A percentile compares a stretch with the other conserved stretches of the same genome.
These are phyloP conservation scores for Trichothecium roseum DNA, from an alignment of 2,329 filamentous ascomycete genomes.

Conservation along the genomic window DNA sequence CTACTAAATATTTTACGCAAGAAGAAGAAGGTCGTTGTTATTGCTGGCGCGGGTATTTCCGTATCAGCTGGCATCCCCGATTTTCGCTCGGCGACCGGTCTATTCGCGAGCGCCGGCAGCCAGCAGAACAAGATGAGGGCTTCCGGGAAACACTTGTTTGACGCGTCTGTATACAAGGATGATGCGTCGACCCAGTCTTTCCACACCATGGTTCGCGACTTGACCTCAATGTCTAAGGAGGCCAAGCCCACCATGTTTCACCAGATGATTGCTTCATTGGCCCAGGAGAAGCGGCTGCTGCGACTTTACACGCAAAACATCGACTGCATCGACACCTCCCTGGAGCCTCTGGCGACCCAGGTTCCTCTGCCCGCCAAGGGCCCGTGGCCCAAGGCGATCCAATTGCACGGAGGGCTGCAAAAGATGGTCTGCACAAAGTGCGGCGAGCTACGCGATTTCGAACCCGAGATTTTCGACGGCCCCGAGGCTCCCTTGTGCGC, in stretches of 20 bases:
- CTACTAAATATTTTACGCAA: conserved; percentile 68
- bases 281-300: conserved; percentile 75
- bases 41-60: conserved; percentile 93
- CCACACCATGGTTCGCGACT: conserved; percentile 88
- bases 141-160: conserved; percentile 91
- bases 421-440: conserved; percentile 99
- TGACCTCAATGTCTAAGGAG: conserved; percentile 66
- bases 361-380: conserved; percentile 75
- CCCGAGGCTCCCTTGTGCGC: conserved; percentile 73
- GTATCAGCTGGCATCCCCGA: conserved; percentile 95
- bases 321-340: conserved; percentile 81
- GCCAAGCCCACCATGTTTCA: conserved; percentile 85
- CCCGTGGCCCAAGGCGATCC: conserved; percentile 88
- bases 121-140: conserved; percentile 82
- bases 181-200: conserved; percentile 81
- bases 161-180: conserved; percentile 94
- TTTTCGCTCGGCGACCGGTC: conserved; percentile 82
- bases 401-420: conserved; percentile 84
- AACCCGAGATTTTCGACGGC: conserved; percentile 71
- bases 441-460: conserved; percentile 62
- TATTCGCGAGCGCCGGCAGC: conserved; percentile 76
- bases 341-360: conserved; percentile 68
- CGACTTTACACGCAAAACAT: conserved; percentile 96
- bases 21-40: conserved; percentile 93
- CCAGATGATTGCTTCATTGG: conserved; percentile 82